These are phyloP conservation scores for Gossypioides kirkii DNA, from an alignment of 345 rosid species.

Conservation along the genomic window DNA sequence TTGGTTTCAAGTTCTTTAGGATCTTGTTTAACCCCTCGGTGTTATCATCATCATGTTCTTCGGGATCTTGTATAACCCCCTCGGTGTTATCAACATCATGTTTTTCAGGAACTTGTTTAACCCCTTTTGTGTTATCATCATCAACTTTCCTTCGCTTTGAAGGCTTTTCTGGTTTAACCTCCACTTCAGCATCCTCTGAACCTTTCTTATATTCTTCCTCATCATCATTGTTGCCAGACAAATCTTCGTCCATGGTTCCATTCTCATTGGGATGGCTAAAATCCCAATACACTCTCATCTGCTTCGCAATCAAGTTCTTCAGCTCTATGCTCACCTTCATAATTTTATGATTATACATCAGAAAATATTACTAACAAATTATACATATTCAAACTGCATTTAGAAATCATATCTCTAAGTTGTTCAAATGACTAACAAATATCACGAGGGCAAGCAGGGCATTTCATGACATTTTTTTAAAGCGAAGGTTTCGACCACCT, in stretches of 20 bases:
- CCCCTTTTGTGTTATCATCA: slow-evolving; percentile 31
- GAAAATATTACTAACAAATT: no score
- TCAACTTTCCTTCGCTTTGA: background rate
- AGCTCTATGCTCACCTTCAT: slow-evolving; percentile 9
- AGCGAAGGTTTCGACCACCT: slow-evolving; percentile 48
- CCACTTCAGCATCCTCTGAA: background rate
- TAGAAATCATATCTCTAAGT: slow-evolving; percentile 37
- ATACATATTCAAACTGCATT: background rate
- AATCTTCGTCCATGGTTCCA: background rate
- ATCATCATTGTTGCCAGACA: background rate
- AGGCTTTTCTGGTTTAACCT: background rate
- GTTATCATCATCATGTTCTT: no score
- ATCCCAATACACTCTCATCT: background rate
- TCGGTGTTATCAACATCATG: no score
- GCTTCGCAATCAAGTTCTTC: background rate
- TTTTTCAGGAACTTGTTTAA: no score
- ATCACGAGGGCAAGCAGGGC: slow-evolving; percentile 47
- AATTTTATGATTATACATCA: background rate
- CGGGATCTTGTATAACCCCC: slow-evolving; percentile 14
- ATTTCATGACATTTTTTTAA: slow-evolving; percentile 42
- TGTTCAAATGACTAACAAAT: slow-evolving; percentile 47
- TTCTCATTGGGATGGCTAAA: background rate
- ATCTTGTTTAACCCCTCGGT: no score
- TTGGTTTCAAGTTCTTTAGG: no score
- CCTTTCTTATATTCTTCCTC: background rate